Evolutionary conservation across 2,329 filamentous ascomycete species (phyloP).

Genomic region (Pseudogymnoascus pannorum): DNA sequence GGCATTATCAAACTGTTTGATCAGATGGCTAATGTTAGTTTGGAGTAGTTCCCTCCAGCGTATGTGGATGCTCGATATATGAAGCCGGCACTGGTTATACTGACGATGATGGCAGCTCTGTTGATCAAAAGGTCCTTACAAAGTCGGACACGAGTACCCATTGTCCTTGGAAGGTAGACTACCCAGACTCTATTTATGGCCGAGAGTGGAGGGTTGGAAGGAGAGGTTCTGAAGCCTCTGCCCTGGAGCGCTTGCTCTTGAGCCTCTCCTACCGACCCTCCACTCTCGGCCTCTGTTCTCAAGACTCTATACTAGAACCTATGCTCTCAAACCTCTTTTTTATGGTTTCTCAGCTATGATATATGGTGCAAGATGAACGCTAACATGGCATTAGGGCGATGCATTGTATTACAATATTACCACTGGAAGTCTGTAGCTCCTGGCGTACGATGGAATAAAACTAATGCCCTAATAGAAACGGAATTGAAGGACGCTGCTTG

Average conservation of each 20-base stretch:
- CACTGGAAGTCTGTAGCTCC: conserved; percentile 29
- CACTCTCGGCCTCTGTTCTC: not conserved
- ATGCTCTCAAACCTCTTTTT: too few relatives aligned
- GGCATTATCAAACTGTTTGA: not conserved
- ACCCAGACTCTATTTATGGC: too few relatives aligned
- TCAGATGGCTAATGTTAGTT: not conserved
- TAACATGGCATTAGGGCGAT: conserved; percentile 25
- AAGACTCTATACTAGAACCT: not conserved
- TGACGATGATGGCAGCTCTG: conserved; percentile 25
- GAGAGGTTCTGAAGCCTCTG: too few relatives aligned
- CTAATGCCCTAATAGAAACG: conserved; percentile 26
- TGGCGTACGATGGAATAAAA: not conserved
- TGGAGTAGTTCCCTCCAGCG: conserved; percentile 30
- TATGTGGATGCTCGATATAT: conserved; percentile 18
- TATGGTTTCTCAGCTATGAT: not conserved
- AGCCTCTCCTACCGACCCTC: not conserved
- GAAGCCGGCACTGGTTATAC: not conserved
- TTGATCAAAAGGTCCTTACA: conserved; percentile 34
- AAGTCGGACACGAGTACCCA: conserved; percentile 34
- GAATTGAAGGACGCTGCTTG: conserved; percentile 39
- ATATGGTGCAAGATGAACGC: not conserved
- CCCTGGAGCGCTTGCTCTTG: too few relatives aligned
- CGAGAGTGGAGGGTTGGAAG: too few relatives aligned
- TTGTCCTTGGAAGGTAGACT: conserved; percentile 37
- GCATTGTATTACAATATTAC: conserved; percentile 42